These are phyloP conservation scores for Thalassia testudinum DNA, from an alignment of 116 monocot species.

Conservation along the genomic window DNA sequence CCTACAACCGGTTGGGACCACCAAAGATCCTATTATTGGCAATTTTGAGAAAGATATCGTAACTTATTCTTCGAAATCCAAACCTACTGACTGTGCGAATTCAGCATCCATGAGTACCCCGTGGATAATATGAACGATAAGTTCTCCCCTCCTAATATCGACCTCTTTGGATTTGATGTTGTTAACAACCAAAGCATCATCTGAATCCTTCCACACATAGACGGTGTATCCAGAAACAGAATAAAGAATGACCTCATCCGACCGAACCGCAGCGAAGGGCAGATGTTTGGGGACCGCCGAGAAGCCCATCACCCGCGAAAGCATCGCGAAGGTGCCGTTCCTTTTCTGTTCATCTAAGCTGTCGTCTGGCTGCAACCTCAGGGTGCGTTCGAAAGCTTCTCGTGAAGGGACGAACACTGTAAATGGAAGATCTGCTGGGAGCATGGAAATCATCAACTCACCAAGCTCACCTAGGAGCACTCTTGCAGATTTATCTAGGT, in stretches of 20 bases:
- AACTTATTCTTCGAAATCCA: neutral
- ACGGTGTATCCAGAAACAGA: constrained; percentile 63
- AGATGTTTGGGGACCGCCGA: constrained; percentile 41
- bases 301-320: constrained; percentile 61
- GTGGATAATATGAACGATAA: constrained; percentile 60
- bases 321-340: constrained; percentile 38
- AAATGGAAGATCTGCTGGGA: constrained; percentile 70
- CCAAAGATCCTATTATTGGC: too few species aligned
- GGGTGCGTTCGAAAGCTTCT: constrained; percentile 26
- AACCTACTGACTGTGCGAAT: constrained; percentile 37
- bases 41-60: too few species aligned
- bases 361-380: constrained; percentile 20
- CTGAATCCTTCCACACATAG: constrained; percentile 2
- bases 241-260: constrained; percentile 28
- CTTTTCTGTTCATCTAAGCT: constrained; percentile 13
- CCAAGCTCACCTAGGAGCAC: constrained; percentile 28
- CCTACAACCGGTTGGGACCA: too few species aligned
- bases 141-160: constrained; percentile 37
- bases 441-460: constrained; percentile 53
- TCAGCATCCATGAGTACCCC: constrained; percentile 81
- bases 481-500: too few species aligned
- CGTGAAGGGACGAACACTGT: constrained; percentile 60
- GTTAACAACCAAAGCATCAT: constrained; percentile 18
- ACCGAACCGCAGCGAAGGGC: constrained; percentile 18
- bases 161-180: constrained; percentile 28